Evolutionary conservation across 176 grass and related monocot species (phyloP), one percentile per base, ranked within the genome.

Genomic region (Puya raimondii): DNA sequence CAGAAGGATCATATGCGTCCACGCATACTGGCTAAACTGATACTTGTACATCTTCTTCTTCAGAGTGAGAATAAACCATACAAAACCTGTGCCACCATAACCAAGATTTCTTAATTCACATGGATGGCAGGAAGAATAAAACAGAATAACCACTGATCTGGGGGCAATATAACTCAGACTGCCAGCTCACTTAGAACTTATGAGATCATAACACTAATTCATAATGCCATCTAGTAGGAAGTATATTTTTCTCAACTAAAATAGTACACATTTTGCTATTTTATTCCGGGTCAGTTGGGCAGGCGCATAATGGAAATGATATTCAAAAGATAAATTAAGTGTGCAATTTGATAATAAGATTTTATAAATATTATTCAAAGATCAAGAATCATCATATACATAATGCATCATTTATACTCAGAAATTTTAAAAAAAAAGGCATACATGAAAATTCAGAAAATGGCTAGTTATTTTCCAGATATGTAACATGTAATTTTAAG

Each of bases 11-110:
- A 99, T 99, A 78, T 88, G 95, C 1, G 90, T 99, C 95, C 95
- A 99, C 16, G 95, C 95, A 82, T 99, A 99, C 74, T 99, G 95
- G 78, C 91, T 99, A 69, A 99, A 99, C 73, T 99, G 95, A 77
- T 99, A 99, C 67, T 94, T 99, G 78, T 99, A 99, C 78, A 80
- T 78, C 82, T 94, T 99, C 77, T 99, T 99, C 87, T 99, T 99
- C 61, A 99, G 66, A 76, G 95, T 94, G 59, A 99, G 82, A 88
- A 99, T 99, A 80, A 99, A 99, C 95, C 89, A 99, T 57, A 99
- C 90, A 79, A 99, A 99, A 48, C 95, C 95, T 99, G 73, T 42
- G 69, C 26, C 52, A 83, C 53, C 8, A 25, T 22, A 79, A 59
- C 48, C 22, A 79, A 51, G 12, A 83, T 61, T 21, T 70, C 57